These are phyloP conservation scores for Petunia axillaris DNA, from an alignment of 257 asterid genomes.

Conservation along the genomic window DNA sequence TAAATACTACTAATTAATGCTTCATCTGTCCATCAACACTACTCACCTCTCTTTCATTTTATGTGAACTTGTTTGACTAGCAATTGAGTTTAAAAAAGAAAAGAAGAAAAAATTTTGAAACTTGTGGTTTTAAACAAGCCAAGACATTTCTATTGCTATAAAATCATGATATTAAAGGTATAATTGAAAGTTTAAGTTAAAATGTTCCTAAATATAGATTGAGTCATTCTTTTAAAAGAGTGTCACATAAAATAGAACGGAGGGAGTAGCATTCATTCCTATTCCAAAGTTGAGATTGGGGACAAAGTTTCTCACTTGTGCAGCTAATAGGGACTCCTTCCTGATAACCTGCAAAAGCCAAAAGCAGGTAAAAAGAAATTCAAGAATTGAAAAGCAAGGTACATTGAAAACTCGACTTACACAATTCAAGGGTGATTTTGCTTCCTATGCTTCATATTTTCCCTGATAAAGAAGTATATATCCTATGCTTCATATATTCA, in stretches of 20 bases:
- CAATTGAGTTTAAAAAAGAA: too few species aligned
- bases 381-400: constrained; percentile 13
- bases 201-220: too few species aligned
- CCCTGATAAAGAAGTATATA: neutral
- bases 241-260: too few species aligned
- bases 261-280: neutral
- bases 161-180: too few species aligned
- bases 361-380: neutral
- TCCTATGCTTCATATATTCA: neutral
- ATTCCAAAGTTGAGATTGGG: neutral
- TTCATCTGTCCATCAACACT: neutral
- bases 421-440: neutral
- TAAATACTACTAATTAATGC: neutral
- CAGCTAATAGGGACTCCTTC: constrained; percentile 61
- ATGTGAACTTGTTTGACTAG: too few species aligned
- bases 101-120: too few species aligned
- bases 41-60: neutral
- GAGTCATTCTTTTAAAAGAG: too few species aligned
- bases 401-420: neutral
- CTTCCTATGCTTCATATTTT: neutral
- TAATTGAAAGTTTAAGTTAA: too few species aligned
- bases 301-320: constrained; percentile 50
- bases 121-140: too few species aligned
- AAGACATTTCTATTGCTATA: too few species aligned
- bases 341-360: constrained; percentile 53